Percentiles rank a stretch among this genome's conserved stretches.
phyloP scores from a whole-genome alignment of 257 asterid species.

The Mitragyna speciosa region DNA sequence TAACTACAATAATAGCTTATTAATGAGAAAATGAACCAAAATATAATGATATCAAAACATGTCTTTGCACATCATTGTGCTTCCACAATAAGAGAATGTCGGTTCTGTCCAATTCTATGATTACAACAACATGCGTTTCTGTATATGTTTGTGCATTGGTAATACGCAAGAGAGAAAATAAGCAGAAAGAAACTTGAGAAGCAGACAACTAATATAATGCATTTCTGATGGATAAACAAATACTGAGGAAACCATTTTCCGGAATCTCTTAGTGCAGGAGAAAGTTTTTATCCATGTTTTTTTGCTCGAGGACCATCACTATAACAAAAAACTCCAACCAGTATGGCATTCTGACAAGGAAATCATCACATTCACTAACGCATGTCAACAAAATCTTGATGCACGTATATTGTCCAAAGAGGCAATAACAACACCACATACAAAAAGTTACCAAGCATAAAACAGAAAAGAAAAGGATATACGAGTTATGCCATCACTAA shows the following conservation, averaged over 20 bases:
- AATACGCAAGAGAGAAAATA: neutral
- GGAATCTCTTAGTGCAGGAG: neutral
- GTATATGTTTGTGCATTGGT: neutral
- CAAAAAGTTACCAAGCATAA: neutral
- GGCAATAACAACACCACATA: neutral
- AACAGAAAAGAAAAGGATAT: neutral
- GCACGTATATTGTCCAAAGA: neutral
- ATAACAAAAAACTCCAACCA: neutral
- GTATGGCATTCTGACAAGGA: neutral
- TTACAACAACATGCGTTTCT: neutral
- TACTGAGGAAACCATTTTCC: neutral
- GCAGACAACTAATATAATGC: neutral
- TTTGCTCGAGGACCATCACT: neutral
- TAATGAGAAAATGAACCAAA: conserved; percentile 1
- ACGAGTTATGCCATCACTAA: neutral
- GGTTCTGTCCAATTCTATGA: conserved; percentile 5
- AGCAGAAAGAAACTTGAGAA: neutral
- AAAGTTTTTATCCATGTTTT: neutral
- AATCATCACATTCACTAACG: neutral
- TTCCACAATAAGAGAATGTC: neutral
- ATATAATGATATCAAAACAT: conserved; percentile 6
- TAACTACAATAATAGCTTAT: neutral
- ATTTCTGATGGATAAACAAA: neutral
- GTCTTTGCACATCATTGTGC: conserved; percentile 17
- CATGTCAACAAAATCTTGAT: neutral